Evolutionary conservation across 2,329 filamentous ascomycete species (phyloP).

Genomic region (Xylariaceae sp.): DNA sequence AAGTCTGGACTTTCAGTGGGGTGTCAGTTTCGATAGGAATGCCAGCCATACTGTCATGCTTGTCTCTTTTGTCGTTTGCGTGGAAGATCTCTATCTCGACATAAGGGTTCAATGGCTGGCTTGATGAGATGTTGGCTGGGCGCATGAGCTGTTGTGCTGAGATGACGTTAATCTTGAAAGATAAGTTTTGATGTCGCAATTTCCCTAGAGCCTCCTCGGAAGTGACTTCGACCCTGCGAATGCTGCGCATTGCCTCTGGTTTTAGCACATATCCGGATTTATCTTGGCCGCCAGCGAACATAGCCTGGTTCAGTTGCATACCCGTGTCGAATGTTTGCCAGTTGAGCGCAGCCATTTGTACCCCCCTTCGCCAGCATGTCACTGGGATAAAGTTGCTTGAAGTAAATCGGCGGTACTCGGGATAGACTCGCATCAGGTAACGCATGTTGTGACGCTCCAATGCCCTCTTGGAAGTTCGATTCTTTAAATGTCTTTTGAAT

Average conservation of each 20-base stretch:
- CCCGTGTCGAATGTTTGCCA: slow-evolving; percentile 97
- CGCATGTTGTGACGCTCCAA: slow-evolving; percentile 89
- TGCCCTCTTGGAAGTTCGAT: slow-evolving; percentile 70
- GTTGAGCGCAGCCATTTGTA: slow-evolving; percentile 96
- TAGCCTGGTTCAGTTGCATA: slow-evolving; percentile 95
- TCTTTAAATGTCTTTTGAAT: slow-evolving; percentile 77
- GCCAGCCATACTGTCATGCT: slow-evolving; percentile 69
- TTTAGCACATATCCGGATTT: slow-evolving; percentile 91
- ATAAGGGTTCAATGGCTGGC: slow-evolving; percentile 82
- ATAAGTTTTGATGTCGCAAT: slow-evolving; percentile 76
- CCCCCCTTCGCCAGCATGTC: slow-evolving; percentile 89
- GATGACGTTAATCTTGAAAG: slow-evolving; percentile 82
- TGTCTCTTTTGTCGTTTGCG: slow-evolving; percentile 89
- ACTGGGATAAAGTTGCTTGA: slow-evolving; percentile 95
- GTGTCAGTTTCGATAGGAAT: slow-evolving; percentile 45
- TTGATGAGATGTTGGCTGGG: slow-evolving; percentile 67
- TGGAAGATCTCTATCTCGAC: slow-evolving; percentile 94
- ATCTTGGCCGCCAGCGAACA: slow-evolving; percentile 90
- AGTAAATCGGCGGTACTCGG: slow-evolving; percentile 73
- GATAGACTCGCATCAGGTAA: slow-evolving; percentile 92
- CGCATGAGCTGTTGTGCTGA: slow-evolving; percentile 94
- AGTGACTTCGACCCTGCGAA: slow-evolving; percentile 56
- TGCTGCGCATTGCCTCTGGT: slow-evolving; percentile 77
- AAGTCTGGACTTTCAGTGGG: slow-evolving; percentile 75
- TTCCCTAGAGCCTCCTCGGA: slow-evolving; percentile 57